phyloP scores from a whole-genome alignment of 257 asterid species.

The Marsdenia floribunda region DNA sequence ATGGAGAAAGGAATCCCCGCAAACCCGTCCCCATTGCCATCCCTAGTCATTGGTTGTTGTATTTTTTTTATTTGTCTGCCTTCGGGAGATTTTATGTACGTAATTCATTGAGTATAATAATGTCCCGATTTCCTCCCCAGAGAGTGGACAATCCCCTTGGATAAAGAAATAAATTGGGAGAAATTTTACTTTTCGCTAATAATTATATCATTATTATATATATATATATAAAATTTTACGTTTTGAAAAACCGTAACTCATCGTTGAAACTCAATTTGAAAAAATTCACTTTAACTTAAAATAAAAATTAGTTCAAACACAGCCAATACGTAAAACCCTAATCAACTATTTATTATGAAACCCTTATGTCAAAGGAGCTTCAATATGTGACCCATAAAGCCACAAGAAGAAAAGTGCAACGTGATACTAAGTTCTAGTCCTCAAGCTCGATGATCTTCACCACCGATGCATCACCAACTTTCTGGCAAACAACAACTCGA shows the following conservation, averaged over 20 bases:
- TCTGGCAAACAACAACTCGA: slow-evolving; percentile 79
- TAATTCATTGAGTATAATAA: background rate
- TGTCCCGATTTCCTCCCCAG: background rate
- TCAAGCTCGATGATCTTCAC: slow-evolving; percentile 87
- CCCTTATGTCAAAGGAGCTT: background rate
- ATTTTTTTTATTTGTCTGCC: too few relatives aligned
- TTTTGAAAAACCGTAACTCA: too few relatives aligned
- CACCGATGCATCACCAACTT: slow-evolving; percentile 83
- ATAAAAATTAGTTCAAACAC: too few relatives aligned
- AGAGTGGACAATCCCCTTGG: background rate
- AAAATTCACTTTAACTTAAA: too few relatives aligned
- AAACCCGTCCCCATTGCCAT: too few relatives aligned
- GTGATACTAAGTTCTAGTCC: slow-evolving; percentile 29
- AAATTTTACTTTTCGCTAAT: too few relatives aligned
- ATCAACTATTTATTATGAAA: background rate
- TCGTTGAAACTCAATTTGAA: too few relatives aligned
- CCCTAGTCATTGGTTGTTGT: too few relatives aligned
- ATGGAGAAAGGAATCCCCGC: too few relatives aligned
- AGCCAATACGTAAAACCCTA: background rate
- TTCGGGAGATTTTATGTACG: background rate
- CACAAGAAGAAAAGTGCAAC: background rate
- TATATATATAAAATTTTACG: too few relatives aligned
- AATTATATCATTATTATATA: too few relatives aligned
- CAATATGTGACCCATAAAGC: background rate
- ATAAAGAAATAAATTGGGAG: background rate